Evolutionary conservation across 2,329 filamentous ascomycete species (phyloP).

Genomic region (Cercospora janseana): DNA sequence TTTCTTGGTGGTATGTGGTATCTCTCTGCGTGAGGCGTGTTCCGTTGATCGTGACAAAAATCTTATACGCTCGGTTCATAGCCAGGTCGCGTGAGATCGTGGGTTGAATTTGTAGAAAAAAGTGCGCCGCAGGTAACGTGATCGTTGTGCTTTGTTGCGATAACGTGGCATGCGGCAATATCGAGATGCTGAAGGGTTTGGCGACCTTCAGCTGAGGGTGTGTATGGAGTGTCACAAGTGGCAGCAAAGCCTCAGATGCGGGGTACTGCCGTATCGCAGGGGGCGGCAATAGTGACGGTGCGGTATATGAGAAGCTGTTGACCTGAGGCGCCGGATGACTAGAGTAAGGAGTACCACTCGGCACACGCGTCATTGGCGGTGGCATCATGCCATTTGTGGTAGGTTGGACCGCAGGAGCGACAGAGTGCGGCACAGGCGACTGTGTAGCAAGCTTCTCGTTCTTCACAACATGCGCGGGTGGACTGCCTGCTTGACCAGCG

Average conservation of each 20-base stretch:
- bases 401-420: constrained; percentile 29
- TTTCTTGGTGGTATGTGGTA: constrained; percentile 43
- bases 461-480: constrained; percentile 42
- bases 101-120: constrained; percentile 69
- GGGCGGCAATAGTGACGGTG: constrained; percentile 41
- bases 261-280: constrained; percentile 32
- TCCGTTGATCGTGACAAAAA: constrained; percentile 71
- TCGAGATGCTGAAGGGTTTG: constrained; percentile 60
- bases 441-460: constrained; percentile 39
- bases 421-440: constrained; percentile 43
- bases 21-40: constrained; percentile 55
- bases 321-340: constrained; percentile 18
- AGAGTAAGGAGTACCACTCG: constrained; percentile 33
- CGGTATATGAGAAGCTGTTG: constrained; percentile 35
- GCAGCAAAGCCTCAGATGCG: constrained; percentile 63
- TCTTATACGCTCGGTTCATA: constrained; percentile 68
- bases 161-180: constrained; percentile 64
- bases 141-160: constrained; percentile 71
- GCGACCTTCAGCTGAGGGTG: constrained; percentile 60
- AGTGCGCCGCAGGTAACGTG: constrained; percentile 65
- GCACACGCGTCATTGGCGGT: constrained; percentile 31
- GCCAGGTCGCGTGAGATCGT: constrained; percentile 58
- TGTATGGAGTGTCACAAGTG: constrained; percentile 63
- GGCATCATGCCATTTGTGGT: constrained; percentile 36
- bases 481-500: constrained; percentile 39